A percentile compares a stretch with the other conserved stretches of the same genome.
Evolutionary conservation across 2,329 filamentous ascomycete species (phyloP).

Genomic region (Beauveria medogensis): DNA sequence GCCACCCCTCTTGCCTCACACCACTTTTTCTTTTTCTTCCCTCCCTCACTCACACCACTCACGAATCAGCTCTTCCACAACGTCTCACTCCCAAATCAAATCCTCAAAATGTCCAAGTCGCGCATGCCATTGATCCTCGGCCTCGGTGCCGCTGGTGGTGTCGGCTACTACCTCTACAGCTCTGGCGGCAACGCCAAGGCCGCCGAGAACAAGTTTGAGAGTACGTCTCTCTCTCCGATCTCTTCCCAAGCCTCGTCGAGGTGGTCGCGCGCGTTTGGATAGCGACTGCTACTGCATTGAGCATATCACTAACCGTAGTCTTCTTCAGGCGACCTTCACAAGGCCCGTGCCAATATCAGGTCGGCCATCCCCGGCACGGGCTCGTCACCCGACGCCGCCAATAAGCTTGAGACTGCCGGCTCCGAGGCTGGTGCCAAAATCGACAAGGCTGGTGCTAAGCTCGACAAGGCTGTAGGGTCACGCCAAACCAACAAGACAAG

Average conservation of each 20-base stretch:
- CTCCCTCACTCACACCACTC: background rate
- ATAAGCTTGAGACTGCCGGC: conserved; percentile 45
- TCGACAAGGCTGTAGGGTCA: conserved; percentile 59
- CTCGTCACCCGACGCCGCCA: conserved; percentile 51
- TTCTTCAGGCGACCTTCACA: conserved; percentile 63
- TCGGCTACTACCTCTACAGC: conserved; percentile 86
- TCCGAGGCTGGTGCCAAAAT: conserved; percentile 49
- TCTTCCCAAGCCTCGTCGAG: background rate
- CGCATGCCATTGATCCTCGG: conserved; percentile 46
- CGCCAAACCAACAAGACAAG: too few species aligned
- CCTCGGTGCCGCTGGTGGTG: conserved; percentile 55
- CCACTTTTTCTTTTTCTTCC: background rate
- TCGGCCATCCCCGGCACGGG: conserved; percentile 52
- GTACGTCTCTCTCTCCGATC: conserved; percentile 39
- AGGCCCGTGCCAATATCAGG: conserved; percentile 58
- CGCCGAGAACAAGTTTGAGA: conserved; percentile 80
- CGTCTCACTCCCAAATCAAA: background rate
- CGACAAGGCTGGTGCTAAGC: conserved; percentile 49
- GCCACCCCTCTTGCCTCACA: conserved; percentile 2
- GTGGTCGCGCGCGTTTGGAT: background rate
- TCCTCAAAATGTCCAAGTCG: conserved; percentile 37
- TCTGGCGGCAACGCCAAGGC: conserved; percentile 74
- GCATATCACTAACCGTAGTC: background rate
- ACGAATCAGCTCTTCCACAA: background rate
- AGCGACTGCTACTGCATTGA: too few species aligned